These are phyloP conservation scores for Nematocida parisii DNA, from an alignment of 371 early-diverging fungal species.

Conservation along the genomic window DNA sequence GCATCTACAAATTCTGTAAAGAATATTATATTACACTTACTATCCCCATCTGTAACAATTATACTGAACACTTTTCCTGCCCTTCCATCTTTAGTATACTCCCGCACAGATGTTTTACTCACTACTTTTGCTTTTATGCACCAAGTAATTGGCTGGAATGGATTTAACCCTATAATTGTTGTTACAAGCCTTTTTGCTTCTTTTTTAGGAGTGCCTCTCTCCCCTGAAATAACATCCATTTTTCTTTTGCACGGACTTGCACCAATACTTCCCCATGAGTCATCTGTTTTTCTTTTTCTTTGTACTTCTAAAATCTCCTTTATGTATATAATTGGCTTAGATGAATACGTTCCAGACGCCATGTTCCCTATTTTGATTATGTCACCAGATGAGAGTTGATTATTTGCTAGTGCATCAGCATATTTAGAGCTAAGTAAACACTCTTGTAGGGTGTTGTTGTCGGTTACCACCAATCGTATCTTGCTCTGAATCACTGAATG, in stretches of 20 bases:
- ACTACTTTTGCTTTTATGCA: slow-evolving; percentile 64
- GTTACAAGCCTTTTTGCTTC: slow-evolving; percentile 35
- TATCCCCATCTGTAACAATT: slow-evolving; percentile 79
- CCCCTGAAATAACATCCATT: not conserved
- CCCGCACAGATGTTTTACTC: slow-evolving; percentile 62
- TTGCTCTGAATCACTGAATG: not conserved
- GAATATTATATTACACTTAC: slow-evolving; percentile 82
- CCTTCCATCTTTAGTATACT: slow-evolving; percentile 55
- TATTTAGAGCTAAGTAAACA: slow-evolving; percentile 1
- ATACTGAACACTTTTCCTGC: slow-evolving; percentile 83
- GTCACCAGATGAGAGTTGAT: not conserved
- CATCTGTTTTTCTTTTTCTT: not conserved
- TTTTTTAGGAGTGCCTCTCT: slow-evolving; percentile 14
- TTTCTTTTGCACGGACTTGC: slow-evolving; percentile 43
- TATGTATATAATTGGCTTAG: slow-evolving; percentile 27
- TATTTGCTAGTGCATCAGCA: not conserved
- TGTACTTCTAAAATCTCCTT: slow-evolving; percentile 9
- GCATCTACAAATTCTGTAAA: slow-evolving; percentile 78
- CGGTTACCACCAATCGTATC: slow-evolving; percentile 18
- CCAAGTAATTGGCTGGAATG: slow-evolving; percentile 60
- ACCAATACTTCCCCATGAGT: not conserved
- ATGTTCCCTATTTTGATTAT: slow-evolving; percentile 41
- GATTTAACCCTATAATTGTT: slow-evolving; percentile 63
- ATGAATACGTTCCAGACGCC: not conserved
- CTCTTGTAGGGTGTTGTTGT: not conserved